Conservation (phyloP, 257 asterid genomes). For the Solanum tarapatanum region DNA sequence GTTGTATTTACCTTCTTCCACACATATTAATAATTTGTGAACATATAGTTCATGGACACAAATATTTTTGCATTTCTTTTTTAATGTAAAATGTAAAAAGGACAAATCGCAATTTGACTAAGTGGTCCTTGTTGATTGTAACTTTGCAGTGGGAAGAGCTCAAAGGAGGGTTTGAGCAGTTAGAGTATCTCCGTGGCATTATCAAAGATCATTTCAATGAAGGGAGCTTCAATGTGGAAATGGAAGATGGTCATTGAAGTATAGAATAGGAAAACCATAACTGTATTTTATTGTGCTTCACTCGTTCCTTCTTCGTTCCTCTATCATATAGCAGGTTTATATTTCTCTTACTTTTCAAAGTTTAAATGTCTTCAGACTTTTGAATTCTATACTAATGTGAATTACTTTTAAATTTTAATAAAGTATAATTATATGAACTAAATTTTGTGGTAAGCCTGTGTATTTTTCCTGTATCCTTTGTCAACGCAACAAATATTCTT, state of each 20-base stretch:
- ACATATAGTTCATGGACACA: not conserved
- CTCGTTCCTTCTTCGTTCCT: not conserved
- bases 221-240: not conserved
- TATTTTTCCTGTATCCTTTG: not conserved
- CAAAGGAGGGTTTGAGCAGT: constrained; percentile 74
- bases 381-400: not conserved
- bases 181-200: constrained; percentile 56
- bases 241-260: not conserved
- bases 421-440: not conserved
- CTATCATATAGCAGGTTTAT: not conserved
- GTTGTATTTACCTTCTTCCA: not conserved
- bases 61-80: not conserved
- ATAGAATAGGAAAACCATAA: not conserved
- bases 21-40: not conserved
- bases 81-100: not conserved
- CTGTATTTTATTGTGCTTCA: not conserved
- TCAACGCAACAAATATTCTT: not conserved
- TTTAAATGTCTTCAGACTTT: not conserved
- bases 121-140: not conserved
- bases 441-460: not conserved
- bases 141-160: constrained; percentile 88
- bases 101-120: not conserved
- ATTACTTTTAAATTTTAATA: not conserved
- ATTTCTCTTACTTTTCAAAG: not conserved
- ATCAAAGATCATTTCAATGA: constrained; percentile 26